phyloP scores from a whole-genome alignment of 192 early-diverging fungal genomes.

The Piromyces sp. region DNA sequence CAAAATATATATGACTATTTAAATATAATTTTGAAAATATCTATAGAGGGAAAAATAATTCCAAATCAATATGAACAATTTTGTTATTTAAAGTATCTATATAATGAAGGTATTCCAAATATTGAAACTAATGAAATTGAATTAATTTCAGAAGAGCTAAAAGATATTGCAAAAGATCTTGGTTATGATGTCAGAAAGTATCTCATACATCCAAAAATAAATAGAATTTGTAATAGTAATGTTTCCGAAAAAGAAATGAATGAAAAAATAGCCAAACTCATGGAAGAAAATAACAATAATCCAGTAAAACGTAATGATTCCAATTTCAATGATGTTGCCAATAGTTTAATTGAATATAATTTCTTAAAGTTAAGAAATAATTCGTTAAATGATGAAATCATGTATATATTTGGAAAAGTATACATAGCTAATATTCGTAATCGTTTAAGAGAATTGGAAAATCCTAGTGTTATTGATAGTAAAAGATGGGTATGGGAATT shows the following conservation, averaged over 20 bases:
- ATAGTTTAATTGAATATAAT: not conserved
- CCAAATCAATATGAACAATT: not conserved
- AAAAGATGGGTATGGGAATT: not conserved
- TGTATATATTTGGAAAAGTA: not conserved
- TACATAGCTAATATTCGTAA: not conserved
- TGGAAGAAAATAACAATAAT: not conserved
- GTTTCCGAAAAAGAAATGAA: not conserved
- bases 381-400: not conserved
- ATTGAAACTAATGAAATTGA: not conserved
- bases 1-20: not conserved
- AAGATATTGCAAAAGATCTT: not conserved
- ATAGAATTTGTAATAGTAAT: not conserved
- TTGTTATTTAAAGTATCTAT: not conserved
- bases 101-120: not conserved
- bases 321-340: not conserved
- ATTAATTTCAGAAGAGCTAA: not conserved
- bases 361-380: not conserved
- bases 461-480: not conserved
- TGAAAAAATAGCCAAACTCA: not conserved
- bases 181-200: not conserved
- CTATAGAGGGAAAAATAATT: not conserved
- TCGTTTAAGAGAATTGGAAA: not conserved
- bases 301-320: not conserved
- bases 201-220: not conserved
- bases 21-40: not conserved